Evolutionary conservation across 1,284 basidiomycete genomes (phyloP), one percentile per base, ranked within the genome.

Genomic region (Golubevia sp.): DNA sequence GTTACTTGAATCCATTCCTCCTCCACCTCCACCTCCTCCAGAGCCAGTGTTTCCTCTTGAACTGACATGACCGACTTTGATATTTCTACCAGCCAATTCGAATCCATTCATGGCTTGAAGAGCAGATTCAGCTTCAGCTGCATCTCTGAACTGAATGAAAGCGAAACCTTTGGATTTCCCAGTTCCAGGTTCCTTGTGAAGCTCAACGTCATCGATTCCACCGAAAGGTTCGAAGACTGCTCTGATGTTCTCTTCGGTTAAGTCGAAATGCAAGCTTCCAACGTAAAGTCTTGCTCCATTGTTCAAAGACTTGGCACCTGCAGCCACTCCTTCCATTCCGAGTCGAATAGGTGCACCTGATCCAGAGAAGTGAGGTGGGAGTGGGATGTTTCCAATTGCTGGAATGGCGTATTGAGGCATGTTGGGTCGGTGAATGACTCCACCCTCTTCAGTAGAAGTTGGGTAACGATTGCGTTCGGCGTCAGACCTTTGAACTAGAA

Each of bases 161-260:
- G 73, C 76, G 59, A 82, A 82, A 1, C 80, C 79, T 60, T 82
- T 82, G 63, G 76, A 79, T 61, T 80, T 79, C 23, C 79, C 76
- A 0, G 75, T 78, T 2, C 59, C 71, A 20, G 71, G 70, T 61
- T 83, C 77, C 15, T 71, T 68, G 49, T 76, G 77, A 38, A 83
- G 62, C 27, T 83, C 80, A 11, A 81, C 79, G 53, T 75, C 73
- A 38, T 79, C 76, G n/a, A 83, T 67, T 56, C 68, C 70, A 25
- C 80, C 80, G 51, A 82, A 83, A 2, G 79, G 79, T 49, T 75
- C 77, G 55, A 83, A 83, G 24, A 82, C 79, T 1, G 67, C 56
- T 48, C 76, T 76, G 44, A 83, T 72, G 49, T 79, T 71, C 34
- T 68, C 73, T 21, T 74, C 73, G 3, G 68, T 74, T 34, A 83